Percentiles rank a stretch among this genome's conserved stretches.
Evolutionary conservation across 2,329 filamentous ascomycete genomes (phyloP).

Genomic region (Aureobasidium namibiae): DNA sequence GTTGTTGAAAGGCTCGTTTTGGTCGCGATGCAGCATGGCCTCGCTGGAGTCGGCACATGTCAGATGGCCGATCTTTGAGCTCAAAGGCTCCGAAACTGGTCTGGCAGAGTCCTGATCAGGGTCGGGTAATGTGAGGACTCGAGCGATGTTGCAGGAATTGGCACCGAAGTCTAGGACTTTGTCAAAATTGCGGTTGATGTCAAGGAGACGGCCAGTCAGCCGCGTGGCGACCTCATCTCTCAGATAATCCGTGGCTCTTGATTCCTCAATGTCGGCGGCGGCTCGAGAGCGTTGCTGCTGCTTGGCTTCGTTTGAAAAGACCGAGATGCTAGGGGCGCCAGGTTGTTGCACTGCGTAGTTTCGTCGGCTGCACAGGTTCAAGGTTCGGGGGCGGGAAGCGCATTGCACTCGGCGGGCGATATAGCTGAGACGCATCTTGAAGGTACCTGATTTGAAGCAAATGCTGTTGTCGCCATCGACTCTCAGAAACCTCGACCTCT

Average conservation of each 20-base stretch:
- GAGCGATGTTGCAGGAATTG: slow-evolving; percentile 90
- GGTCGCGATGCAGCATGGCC: slow-evolving; percentile 72
- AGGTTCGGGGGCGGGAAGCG: background rate
- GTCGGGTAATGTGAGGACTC: slow-evolving; percentile 57
- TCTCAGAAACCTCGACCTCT: slow-evolving; percentile 3
- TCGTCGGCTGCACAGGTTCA: background rate
- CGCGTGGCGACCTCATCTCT: slow-evolving; percentile 84
- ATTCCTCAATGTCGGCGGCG: slow-evolving; percentile 58
- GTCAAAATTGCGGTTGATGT: slow-evolving; percentile 84
- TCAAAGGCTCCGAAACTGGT: slow-evolving; percentile 57
- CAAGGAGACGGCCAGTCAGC: slow-evolving; percentile 77
- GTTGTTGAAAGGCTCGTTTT: slow-evolving; percentile 63
- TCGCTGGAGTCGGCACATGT: slow-evolving; percentile 76
- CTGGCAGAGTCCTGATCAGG: slow-evolving; percentile 57
- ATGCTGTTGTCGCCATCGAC: background rate
- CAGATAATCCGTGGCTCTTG: slow-evolving; percentile 80
- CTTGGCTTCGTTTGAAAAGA: slow-evolving; percentile 86
- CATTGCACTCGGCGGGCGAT: slow-evolving; percentile 6
- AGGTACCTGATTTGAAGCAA: background rate
- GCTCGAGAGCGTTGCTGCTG: slow-evolving; percentile 87
- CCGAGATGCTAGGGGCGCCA: slow-evolving; percentile 70
- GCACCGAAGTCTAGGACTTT: slow-evolving; percentile 86
- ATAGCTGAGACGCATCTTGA: background rate
- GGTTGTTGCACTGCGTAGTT: slow-evolving; percentile 69
- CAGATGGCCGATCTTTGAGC: slow-evolving; percentile 63